phyloP scores from a whole-genome alignment of 192 early-diverging fungal species.

The Phlyctochytrium planicorne region DNA sequence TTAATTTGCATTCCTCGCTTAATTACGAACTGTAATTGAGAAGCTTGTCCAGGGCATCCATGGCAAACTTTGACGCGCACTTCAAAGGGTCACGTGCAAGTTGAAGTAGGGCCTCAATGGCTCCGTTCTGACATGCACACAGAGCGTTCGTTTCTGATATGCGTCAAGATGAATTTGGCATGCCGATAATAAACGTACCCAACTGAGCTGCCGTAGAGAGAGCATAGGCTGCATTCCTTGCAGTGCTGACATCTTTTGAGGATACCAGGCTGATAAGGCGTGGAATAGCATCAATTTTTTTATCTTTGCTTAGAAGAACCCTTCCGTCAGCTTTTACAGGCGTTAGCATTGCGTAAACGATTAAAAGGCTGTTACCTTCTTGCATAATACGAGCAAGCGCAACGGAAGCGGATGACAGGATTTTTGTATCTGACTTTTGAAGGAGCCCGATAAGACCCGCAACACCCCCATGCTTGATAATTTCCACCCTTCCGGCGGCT shows the following conservation, averaged over 20 bases:
- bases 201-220: constrained; percentile 44
- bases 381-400: constrained; percentile 32
- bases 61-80: constrained; percentile 47
- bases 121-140: constrained; percentile 46
- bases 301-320: constrained; percentile 32
- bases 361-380: constrained; percentile 24
- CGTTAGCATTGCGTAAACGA: neutral
- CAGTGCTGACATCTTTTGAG: constrained; percentile 46
- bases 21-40: constrained; percentile 47
- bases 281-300: constrained; percentile 25
- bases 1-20: neutral
- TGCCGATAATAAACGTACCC: constrained; percentile 25
- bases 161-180: neutral
- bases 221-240: constrained; percentile 52
- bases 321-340: constrained; percentile 35
- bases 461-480: constrained; percentile 31
- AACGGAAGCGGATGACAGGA: constrained; percentile 24
- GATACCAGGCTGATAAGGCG: constrained; percentile 41
- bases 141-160: constrained; percentile 43
- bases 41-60: constrained; percentile 56
- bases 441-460: constrained; percentile 10
- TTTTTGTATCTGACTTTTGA: constrained; percentile 22
- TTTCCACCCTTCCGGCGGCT: constrained; percentile 30
- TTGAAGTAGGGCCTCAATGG: constrained; percentile 44
- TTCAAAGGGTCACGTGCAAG: constrained; percentile 40